Evolutionary conservation across 1,284 basidiomycete genomes (phyloP).

Genomic region (Heterobasidion occidentale): DNA sequence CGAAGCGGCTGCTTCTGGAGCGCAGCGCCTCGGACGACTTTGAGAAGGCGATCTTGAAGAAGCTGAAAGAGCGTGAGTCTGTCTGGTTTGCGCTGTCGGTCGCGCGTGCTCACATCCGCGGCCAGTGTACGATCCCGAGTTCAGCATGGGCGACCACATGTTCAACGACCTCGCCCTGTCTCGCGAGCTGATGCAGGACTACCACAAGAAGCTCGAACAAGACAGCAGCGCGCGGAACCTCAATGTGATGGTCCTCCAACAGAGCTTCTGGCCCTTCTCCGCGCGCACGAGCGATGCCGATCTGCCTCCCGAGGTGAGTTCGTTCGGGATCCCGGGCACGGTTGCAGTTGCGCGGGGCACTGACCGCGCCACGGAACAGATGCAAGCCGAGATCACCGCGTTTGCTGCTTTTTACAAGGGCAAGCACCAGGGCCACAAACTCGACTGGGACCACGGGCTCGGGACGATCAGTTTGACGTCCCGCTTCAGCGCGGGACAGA

Average conservation of each 20-base stretch:
- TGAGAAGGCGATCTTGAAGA: slow-evolving; percentile 84
- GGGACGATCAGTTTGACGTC: slow-evolving; percentile 72
- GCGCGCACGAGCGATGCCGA: slow-evolving; percentile 36
- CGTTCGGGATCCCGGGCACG: background rate
- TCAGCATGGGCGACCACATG: slow-evolving; percentile 85
- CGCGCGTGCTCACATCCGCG: background rate
- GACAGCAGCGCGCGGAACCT: slow-evolving; percentile 28
- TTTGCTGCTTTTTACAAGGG: slow-evolving; percentile 69
- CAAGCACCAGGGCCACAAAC: slow-evolving; percentile 65
- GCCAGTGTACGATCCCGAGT: slow-evolving; percentile 81
- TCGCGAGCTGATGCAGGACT: slow-evolving; percentile 57
- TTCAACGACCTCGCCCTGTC: slow-evolving; percentile 81
- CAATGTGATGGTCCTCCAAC: slow-evolving; percentile 68
- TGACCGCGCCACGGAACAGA: slow-evolving; percentile 30
- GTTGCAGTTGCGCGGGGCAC: background rate
- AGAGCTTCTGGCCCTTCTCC: slow-evolving; percentile 71
- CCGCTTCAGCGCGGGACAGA: slow-evolving; percentile 61
- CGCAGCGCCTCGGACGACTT: slow-evolving; percentile 89
- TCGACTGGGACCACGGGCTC: slow-evolving; percentile 80
- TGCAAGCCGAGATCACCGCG: slow-evolving; percentile 58
- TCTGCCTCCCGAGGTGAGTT: slow-evolving; percentile 45
- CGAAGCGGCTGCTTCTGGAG: slow-evolving; percentile 82
- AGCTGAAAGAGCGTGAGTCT: slow-evolving; percentile 75
- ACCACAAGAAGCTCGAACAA: slow-evolving; percentile 25
- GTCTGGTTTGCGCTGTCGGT: background rate